These are phyloP conservation scores for Cubamyces lactineus DNA, from an alignment of 768 basidiomycete genomes.

Conservation along the genomic window DNA sequence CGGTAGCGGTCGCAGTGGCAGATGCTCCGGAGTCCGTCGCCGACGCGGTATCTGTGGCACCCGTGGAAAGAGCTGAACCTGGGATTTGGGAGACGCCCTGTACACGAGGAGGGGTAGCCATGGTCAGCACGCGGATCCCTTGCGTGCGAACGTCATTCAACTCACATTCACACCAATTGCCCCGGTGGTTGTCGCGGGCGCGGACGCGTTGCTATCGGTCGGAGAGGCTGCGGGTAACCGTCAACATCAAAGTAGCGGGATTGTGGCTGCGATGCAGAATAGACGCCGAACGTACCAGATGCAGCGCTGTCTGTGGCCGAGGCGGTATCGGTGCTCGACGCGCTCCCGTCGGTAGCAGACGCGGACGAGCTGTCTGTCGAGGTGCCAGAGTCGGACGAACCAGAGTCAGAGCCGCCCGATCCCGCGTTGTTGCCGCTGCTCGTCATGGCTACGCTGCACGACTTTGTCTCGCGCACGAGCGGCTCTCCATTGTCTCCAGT, in stretches of 20 bases:
- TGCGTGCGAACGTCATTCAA: neutral
- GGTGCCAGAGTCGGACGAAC: constrained; percentile 12
- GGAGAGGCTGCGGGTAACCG: neutral
- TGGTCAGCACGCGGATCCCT: neutral
- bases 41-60: constrained; percentile 8
- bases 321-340: constrained; percentile 9
- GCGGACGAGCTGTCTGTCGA: constrained; percentile 2
- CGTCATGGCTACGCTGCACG: constrained; percentile 32
- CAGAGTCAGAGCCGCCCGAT: constrained; percentile 1
- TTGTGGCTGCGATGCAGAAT: neutral
- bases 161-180: constrained; percentile 13
- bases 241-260: neutral
- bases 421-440: constrained; percentile 19
- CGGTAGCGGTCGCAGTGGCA: neutral
- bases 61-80: constrained; percentile 12
- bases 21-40: neutral
- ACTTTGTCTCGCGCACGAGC: constrained; percentile 37
- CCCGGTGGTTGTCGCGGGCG: constrained; percentile 6
- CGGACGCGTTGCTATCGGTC: constrained; percentile 12
- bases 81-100: constrained; percentile 15
- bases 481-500: constrained; percentile 35
- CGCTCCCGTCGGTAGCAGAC: constrained; percentile 8
- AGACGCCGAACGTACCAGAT: constrained; percentile 4
- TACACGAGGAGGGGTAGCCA: neutral
- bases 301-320: constrained; percentile 16